These are phyloP conservation scores for Diplocarpon mali DNA, from an alignment of 2,329 filamentous ascomycete genomes.

Conservation along the genomic window DNA sequence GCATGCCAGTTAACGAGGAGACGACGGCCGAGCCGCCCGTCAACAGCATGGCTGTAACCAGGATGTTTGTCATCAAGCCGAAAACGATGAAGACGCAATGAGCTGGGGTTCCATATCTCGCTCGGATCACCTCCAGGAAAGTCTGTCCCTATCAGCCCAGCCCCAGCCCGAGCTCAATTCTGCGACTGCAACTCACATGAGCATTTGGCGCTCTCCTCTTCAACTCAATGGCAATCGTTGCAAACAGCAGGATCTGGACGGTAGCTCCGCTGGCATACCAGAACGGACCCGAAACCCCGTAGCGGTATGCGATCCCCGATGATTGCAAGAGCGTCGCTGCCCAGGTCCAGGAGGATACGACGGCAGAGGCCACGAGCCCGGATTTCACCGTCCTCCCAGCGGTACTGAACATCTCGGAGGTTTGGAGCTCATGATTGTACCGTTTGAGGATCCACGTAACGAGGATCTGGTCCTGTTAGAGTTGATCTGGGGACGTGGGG, in stretches of 20 bases:
- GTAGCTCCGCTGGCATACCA: slow-evolving; percentile 63
- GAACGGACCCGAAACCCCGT: slow-evolving; percentile 57
- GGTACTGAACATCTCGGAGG: slow-evolving; percentile 86
- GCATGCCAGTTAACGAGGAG: slow-evolving; percentile 59
- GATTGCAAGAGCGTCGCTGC: slow-evolving; percentile 73
- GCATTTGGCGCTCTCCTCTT: slow-evolving; percentile 82
- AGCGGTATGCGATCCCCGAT: slow-evolving; percentile 71
- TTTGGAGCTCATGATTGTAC: slow-evolving; percentile 70
- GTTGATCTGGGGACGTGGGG: slow-evolving; percentile 1
- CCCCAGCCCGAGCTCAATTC: background rate
- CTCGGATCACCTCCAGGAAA: slow-evolving; percentile 73
- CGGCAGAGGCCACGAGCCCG: slow-evolving; percentile 75
- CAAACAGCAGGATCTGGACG: slow-evolving; percentile 81
- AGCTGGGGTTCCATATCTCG: slow-evolving; percentile 61
- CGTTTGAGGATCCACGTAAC: slow-evolving; percentile 30
- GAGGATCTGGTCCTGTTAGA: slow-evolving; percentile 19
- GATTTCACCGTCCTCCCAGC: slow-evolving; percentile 83
- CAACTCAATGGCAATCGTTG: slow-evolving; percentile 79
- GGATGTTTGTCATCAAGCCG: slow-evolving; percentile 71
- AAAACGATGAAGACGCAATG: slow-evolving; percentile 77
- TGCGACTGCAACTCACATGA: slow-evolving; percentile 35
- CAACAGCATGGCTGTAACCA: slow-evolving; percentile 82
- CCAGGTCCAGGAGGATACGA: slow-evolving; percentile 94
- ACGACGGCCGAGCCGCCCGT: slow-evolving; percentile 74
- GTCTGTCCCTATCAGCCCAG: slow-evolving; percentile 28